Percentiles rank a stretch among this genome's conserved stretches.
These are phyloP conservation scores for Dipteronia sinensis DNA, from an alignment of 345 rosid genomes.

Conservation along the genomic window DNA sequence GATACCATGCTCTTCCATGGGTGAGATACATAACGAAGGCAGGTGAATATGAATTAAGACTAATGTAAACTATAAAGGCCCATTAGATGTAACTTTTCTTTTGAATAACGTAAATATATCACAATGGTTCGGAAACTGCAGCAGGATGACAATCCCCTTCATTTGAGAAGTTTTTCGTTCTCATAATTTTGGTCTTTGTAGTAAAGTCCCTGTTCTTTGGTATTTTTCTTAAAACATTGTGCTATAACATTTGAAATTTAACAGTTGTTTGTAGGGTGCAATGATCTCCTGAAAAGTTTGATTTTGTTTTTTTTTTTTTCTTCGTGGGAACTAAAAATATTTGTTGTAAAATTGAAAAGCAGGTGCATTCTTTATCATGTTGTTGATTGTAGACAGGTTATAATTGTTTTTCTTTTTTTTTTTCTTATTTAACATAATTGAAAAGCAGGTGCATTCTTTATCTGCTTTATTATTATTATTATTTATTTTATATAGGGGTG, in stretches of 20 bases:
- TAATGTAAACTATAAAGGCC: conserved; percentile 30
- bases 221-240: not conserved
- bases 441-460: no score
- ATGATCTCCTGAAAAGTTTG: not conserved
- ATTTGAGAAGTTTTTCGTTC: conserved; percentile 4
- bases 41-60: conserved; percentile 58
- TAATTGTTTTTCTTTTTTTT: no score
- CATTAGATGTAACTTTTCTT: not conserved
- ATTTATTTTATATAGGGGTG: no score
- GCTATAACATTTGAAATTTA: not conserved
- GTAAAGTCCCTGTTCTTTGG: not conserved
- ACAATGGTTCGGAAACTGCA: conserved; percentile 8
- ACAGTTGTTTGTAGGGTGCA: conserved; percentile 5
- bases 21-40: conserved; percentile 67
- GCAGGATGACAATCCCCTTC: not conserved
- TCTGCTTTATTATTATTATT: no score
- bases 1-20: conserved; percentile 65
- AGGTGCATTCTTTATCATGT: not conserved
- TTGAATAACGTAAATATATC: conserved; percentile 15
- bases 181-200: conserved; percentile 15
- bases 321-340: conserved; percentile 10
- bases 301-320: not conserved
- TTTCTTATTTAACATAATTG: no score
- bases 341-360: conserved; percentile 12
- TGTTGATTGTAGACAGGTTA: not conserved